A percentile compares a stretch with the other conserved stretches of the same genome.
These are phyloP conservation scores for Saturnispora galanensis DNA, from an alignment of 805 yeast genomes.

Conservation along the genomic window DNA sequence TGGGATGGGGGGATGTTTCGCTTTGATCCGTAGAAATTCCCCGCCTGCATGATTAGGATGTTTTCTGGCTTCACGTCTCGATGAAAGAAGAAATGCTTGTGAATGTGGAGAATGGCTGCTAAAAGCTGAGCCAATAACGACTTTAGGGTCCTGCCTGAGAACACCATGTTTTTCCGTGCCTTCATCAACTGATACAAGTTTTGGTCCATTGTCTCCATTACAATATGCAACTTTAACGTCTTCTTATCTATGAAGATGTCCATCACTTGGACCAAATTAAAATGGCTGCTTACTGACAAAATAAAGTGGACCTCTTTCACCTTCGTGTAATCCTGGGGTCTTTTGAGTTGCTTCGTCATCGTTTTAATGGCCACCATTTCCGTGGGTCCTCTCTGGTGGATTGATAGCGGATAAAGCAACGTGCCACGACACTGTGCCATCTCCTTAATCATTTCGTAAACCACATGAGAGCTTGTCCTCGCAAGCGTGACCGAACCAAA, in stretches of 20 bases:
- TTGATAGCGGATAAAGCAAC: conserved; percentile 35
- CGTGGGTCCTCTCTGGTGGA: conserved; percentile 11
- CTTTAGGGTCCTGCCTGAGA: conserved; percentile 50
- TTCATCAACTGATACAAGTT: conserved; percentile 71
- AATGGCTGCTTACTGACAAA: conserved; percentile 58
- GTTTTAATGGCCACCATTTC: conserved; percentile 70
- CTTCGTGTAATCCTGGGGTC: conserved; percentile 45
- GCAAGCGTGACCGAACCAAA: conserved; percentile 67
- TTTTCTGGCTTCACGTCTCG: conserved; percentile 94
- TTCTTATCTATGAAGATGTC: conserved; percentile 69
- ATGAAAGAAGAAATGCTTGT: conserved; percentile 57
- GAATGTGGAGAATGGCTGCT: conserved; percentile 77
- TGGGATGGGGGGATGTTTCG: conserved; percentile 32
- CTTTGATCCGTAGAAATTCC: conserved; percentile 39
- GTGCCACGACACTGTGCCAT: conserved; percentile 32
- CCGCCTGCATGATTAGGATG: conserved; percentile 56
- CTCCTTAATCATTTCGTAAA: conserved; percentile 12
- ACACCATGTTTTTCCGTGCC: conserved; percentile 41
- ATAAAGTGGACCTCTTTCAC: conserved; percentile 65
- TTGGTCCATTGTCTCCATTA: conserved; percentile 84
- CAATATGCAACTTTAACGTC: conserved; percentile 57
- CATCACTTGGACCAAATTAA: conserved; percentile 59
- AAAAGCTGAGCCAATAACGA: conserved; percentile 64
- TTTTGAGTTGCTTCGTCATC: conserved; percentile 46
- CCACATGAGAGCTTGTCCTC: conserved; percentile 29